phyloP scores from a whole-genome alignment of 2,329 filamentous ascomycete species.

The Diaporthe eres region DNA sequence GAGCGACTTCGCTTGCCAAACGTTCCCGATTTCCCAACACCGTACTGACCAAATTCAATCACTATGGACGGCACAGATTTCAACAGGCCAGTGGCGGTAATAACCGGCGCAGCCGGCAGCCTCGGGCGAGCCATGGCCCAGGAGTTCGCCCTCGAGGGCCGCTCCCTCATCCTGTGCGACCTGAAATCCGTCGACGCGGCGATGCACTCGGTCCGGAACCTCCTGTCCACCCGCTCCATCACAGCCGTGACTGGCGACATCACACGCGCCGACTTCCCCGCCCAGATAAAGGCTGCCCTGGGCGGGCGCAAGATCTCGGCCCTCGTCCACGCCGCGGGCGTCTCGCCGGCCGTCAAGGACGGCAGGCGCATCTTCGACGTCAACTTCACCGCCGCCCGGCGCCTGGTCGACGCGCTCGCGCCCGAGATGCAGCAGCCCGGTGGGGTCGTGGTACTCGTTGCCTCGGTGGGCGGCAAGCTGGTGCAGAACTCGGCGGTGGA shows the following conservation, averaged over 20 bases:
- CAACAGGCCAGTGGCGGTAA: constrained; percentile 10
- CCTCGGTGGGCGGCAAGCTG: constrained; percentile 14
- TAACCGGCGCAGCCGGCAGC: constrained; percentile 18
- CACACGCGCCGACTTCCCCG: constrained; percentile 7
- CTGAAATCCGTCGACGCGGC: constrained; percentile 26
- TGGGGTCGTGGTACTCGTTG: constrained; percentile 20
- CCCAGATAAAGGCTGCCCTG: constrained; percentile 12
- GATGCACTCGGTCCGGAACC: constrained; percentile 21
- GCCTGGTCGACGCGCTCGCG: constrained; percentile 19
- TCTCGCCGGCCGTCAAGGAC: constrained; percentile 18
- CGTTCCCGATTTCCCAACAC: no score
- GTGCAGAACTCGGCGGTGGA: constrained; percentile 30
- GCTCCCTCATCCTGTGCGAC: constrained; percentile 24
- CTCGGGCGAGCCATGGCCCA: constrained; percentile 20
- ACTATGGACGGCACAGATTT: constrained; percentile 1
- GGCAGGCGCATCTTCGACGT: constrained; percentile 30
- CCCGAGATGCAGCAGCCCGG: constrained; percentile 25
- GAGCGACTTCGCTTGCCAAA: not conserved
- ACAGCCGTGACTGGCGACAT: constrained; percentile 32
- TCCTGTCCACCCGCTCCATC: constrained; percentile 20
- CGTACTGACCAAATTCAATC: not conserved
- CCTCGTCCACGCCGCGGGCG: constrained; percentile 32
- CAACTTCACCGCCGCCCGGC: constrained; percentile 29
- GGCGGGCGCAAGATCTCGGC: constrained; percentile 25
- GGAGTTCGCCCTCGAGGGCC: constrained; percentile 32